A percentile compares a stretch with the other conserved stretches of the same genome.
Evolutionary conservation across 2,329 filamentous ascomycete genomes (phyloP).

Genomic region (Colletotrichum navitas): DNA sequence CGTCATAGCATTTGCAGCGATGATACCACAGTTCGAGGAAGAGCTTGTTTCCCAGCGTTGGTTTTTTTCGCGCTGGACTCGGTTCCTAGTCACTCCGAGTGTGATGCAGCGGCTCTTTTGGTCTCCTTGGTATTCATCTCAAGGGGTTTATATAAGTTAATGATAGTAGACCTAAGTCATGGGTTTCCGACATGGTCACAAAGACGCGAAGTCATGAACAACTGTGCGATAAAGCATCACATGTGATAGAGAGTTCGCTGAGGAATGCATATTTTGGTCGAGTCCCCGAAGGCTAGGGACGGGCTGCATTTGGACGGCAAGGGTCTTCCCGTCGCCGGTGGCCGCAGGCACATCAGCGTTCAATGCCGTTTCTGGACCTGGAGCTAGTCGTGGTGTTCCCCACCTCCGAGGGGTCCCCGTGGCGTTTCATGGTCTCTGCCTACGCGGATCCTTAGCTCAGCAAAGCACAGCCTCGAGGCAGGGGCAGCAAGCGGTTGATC

Average conservation of each 20-base stretch:
- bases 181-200: slow-evolving; percentile 1
- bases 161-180: slow-evolving; percentile 26
- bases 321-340: slow-evolving; percentile 31
- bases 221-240: background rate
- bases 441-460: slow-evolving; percentile 29
- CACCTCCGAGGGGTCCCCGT: slow-evolving; percentile 25
- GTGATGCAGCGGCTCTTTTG: slow-evolving; percentile 4
- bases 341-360: slow-evolving; percentile 10
- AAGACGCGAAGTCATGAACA: background rate
- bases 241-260: background rate
- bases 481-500: slow-evolving; percentile 21
- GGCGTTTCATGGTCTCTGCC: slow-evolving; percentile 38
- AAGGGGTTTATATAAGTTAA: slow-evolving; percentile 5
- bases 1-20: slow-evolving; percentile 42
- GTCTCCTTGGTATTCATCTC: slow-evolving; percentile 6
- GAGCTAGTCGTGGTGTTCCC: slow-evolving; percentile 20
- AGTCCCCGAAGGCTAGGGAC: background rate
- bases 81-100: slow-evolving; percentile 5
- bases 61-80: slow-evolving; percentile 12
- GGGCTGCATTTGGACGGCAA: slow-evolving; percentile 33
- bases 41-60: slow-evolving; percentile 13
- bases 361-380: slow-evolving; percentile 20
- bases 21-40: slow-evolving; percentile 40
- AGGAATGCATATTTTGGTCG: background rate
- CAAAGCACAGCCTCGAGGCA: slow-evolving; percentile 17